A percentile compares a stretch with the other conserved stretches of the same genome.
phyloP scores from a whole-genome alignment of 1,139 yeast species.

The Pichia sp. region DNA sequence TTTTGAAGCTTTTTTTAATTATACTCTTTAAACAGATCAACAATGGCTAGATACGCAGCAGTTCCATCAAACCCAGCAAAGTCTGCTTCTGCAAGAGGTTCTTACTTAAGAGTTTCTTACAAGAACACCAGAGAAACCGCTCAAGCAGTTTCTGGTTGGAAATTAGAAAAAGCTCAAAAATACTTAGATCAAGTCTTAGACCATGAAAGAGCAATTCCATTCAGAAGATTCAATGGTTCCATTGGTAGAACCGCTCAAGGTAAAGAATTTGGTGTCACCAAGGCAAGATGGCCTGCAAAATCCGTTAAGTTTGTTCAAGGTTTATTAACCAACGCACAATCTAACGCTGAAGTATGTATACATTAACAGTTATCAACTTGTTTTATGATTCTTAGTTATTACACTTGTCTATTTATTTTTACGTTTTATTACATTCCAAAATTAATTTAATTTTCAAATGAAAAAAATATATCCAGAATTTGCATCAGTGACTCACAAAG shows the following conservation, averaged over 20 bases:
- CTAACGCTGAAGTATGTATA: conserved; percentile 88
- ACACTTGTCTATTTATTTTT: neutral
- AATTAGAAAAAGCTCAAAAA: conserved; percentile 89
- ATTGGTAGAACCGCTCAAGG: conserved; percentile 99
- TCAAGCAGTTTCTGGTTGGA: conserved; percentile 97
- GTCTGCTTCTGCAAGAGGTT: conserved; percentile 99
- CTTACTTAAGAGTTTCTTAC: conserved; percentile 98
- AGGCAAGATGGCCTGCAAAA: conserved; percentile 99
- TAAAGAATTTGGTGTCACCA: conserved; percentile 99
- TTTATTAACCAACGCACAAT: conserved; percentile 93
- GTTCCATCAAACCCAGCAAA: conserved; percentile 99
- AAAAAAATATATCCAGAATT: too few species aligned
- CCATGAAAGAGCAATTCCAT: conserved; percentile 99
- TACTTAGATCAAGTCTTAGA: conserved; percentile 96
- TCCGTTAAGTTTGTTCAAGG: conserved; percentile 93
- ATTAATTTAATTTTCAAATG: too few species aligned
- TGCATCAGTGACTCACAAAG: too few species aligned
- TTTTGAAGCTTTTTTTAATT: neutral
- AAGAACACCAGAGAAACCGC: conserved; percentile 99
- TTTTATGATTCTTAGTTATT: neutral
- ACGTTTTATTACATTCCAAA: too few species aligned
- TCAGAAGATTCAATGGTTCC: conserved; percentile 95
- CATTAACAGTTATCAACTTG: neutral
- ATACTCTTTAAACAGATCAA: conserved; percentile 11
- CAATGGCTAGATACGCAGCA: conserved; percentile 95